Evolutionary conservation across 805 yeast genomes (phyloP).

Genomic region (Wickerhamomyces chambardii): DNA sequence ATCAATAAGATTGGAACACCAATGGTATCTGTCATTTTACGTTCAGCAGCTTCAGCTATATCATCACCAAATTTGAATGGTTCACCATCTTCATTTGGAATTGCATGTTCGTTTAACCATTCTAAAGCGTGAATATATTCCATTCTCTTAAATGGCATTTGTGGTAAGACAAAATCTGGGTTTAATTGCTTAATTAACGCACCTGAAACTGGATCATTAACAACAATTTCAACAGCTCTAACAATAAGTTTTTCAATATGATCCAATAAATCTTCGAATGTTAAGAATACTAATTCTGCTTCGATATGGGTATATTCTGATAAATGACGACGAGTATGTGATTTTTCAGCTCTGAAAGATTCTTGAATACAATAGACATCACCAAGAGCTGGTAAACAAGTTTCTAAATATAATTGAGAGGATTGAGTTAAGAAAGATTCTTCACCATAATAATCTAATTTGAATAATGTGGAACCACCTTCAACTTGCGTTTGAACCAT

Average conservation of each 20-base stretch:
- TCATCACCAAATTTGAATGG: slow-evolving; percentile 95
- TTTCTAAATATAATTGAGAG: slow-evolving; percentile 93
- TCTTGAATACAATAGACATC: slow-evolving; percentile 97
- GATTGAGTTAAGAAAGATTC: slow-evolving; percentile 96
- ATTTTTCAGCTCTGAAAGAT: slow-evolving; percentile 97
- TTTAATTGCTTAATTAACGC: slow-evolving; percentile 84
- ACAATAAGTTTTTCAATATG: slow-evolving; percentile 81
- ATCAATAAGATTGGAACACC: slow-evolving; percentile 88
- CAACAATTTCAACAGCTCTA: slow-evolving; percentile 59
- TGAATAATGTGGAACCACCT: slow-evolving; percentile 96
- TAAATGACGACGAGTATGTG: slow-evolving; percentile 97
- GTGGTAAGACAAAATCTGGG: slow-evolving; percentile 84
- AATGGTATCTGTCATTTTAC: slow-evolving; percentile 94
- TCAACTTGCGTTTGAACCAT: slow-evolving; percentile 99
- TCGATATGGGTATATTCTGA: slow-evolving; percentile 97
- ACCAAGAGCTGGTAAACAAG: slow-evolving; percentile 92
- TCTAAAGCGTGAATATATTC: slow-evolving; percentile 84
- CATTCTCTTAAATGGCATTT: slow-evolving; percentile 84
- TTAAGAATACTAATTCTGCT: slow-evolving; percentile 82
- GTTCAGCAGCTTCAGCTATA: slow-evolving; percentile 99
- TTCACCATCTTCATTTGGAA: slow-evolving; percentile 92
- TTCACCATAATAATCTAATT: slow-evolving; percentile 91
- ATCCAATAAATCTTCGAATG: slow-evolving; percentile 75
- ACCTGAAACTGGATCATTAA: slow-evolving; percentile 89
- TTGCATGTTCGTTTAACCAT: slow-evolving; percentile 94